Percentiles rank a stretch among this genome's conserved stretches.
These are phyloP conservation scores for Cyberlindnera euphorbiae DNA, from an alignment of 805 yeast genomes.

Conservation along the genomic window DNA sequence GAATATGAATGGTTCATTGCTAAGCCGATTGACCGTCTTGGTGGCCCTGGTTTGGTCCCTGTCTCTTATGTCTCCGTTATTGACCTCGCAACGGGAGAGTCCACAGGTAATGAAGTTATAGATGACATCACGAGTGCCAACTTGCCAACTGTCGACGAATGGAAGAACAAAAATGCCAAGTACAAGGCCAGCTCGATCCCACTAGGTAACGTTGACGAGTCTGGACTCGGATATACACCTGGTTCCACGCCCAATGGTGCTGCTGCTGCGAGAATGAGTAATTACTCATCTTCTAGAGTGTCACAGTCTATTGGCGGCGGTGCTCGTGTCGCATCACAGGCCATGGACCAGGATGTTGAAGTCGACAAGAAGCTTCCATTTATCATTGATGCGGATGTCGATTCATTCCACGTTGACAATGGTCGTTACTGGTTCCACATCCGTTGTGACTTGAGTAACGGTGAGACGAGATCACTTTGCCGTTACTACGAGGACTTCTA, in stretches of 20 bases:
- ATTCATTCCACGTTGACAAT: conserved; percentile 71
- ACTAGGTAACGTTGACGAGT: conserved; percentile 50
- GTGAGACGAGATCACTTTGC: conserved; percentile 66
- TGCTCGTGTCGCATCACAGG: conserved; percentile 2
- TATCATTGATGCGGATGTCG: conserved; percentile 58
- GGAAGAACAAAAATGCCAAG: conserved; percentile 88
- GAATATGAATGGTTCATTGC: conserved; percentile 98
- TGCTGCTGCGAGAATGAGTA: conserved; percentile 6
- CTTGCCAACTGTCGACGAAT: conserved; percentile 90
- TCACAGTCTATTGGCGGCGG: conserved; percentile 6
- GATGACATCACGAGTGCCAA: conserved; percentile 61
- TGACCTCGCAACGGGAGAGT: conserved; percentile 62
- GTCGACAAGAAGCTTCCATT: conserved; percentile 18
- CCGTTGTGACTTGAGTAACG: conserved; percentile 60
- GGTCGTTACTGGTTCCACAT: conserved; percentile 89
- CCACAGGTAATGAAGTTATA: conserved; percentile 49
- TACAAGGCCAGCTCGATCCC: conserved; percentile 89
- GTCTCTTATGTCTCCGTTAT: conserved; percentile 83
- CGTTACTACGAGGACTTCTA: conserved; percentile 94
- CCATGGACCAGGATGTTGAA: conserved; percentile 7
- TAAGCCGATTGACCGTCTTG: conserved; percentile 88
- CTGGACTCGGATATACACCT: conserved; percentile 1
- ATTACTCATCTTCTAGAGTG: conserved; percentile 4
- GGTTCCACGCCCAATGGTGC: neutral
- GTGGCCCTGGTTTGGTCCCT: conserved; percentile 97